Conservation (phyloP, 1,139 yeast genomes). For the Blastobotrys elegans region DNA sequence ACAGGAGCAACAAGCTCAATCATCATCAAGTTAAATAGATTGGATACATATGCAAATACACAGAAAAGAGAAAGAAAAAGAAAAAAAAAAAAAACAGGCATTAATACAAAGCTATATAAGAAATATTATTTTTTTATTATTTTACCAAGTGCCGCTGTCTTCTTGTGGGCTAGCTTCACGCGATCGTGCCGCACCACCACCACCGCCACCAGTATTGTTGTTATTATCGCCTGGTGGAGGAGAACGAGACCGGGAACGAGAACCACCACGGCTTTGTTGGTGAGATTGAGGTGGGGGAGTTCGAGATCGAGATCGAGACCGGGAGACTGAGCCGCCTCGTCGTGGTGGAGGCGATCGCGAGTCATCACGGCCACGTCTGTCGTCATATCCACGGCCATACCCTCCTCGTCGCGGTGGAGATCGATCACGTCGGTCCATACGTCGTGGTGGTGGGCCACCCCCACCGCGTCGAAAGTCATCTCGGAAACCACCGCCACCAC, state of each 20-base stretch:
- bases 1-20: background rate
- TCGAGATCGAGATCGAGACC: conserved; percentile 7
- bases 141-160: conserved; percentile 9
- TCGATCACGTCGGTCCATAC: conserved; percentile 4
- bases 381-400: conserved; percentile 5
- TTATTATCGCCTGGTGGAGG: conserved; percentile 6
- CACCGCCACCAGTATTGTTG: background rate
- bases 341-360: conserved; percentile 9
- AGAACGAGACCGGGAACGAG: conserved; percentile 2
- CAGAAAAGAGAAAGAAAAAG: background rate
- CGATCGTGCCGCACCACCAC: background rate
- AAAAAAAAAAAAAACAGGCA: background rate
- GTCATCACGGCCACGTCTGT: conserved; percentile 4
- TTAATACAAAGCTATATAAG: background rate
- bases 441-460: conserved; percentile 7
- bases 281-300: conserved; percentile 5
- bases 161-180: conserved; percentile 3
- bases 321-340: background rate
- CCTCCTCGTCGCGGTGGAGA: background rate
- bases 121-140: background rate
- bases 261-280: background rate
- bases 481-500: conserved; percentile 21
- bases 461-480: conserved; percentile 18
- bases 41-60: background rate
- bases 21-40: background rate